Evolutionary conservation across 2,329 filamentous ascomycete genomes (phyloP), one percentile per base, ranked within the genome.

Genomic region (Annulohypoxylon truncatum): DNA sequence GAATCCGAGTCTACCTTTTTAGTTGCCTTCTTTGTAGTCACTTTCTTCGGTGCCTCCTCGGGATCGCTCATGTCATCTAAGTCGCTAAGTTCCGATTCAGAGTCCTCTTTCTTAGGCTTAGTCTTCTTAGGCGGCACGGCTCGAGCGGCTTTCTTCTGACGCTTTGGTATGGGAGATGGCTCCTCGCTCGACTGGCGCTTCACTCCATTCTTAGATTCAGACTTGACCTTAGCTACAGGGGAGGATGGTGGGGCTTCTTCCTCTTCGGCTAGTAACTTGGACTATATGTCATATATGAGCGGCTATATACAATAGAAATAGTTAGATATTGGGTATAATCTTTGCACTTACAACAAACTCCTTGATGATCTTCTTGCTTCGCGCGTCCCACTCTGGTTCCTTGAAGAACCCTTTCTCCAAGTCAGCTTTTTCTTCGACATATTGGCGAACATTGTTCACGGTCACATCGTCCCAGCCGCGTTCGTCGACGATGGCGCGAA

Each of bases 321-420:
- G 15, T 29, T 15, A 40, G 50, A 33, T 10, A 15, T 5, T 28
- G 3, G 26, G 48, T 15, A 8, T 8, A 38, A 9, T 8, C 42
- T 22, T 40, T 22, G 22, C 9, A 80, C 85, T 67, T 80, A 89
- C 88, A n/a, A 85, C 82, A 50, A 81, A 79, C 15, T 79, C 77
- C 55, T 84, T 84, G 67, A 90, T 88, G n/a, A 89, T 71, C 0
- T 76, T 74, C 72, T 89, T 90, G 75, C 87, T 89, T 69, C 80
- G 83, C 3, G 78, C 75, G 74, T 90, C 89, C 88, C 88, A 90
- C 13, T 83, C 77, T 0, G 68, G 77, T 1, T 73, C 68, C 12
- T 79, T 78, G 52, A 90, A 83, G 66, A 89, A 88, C 0, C 82
- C 84, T 0, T 82, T 76, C 0, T 83, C 80, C 1, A 90, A 80